Percentiles rank a stretch among this genome's conserved stretches.
These are phyloP conservation scores for Sonneratia caseolaris DNA, from an alignment of 345 rosid species.

Conservation along the genomic window DNA sequence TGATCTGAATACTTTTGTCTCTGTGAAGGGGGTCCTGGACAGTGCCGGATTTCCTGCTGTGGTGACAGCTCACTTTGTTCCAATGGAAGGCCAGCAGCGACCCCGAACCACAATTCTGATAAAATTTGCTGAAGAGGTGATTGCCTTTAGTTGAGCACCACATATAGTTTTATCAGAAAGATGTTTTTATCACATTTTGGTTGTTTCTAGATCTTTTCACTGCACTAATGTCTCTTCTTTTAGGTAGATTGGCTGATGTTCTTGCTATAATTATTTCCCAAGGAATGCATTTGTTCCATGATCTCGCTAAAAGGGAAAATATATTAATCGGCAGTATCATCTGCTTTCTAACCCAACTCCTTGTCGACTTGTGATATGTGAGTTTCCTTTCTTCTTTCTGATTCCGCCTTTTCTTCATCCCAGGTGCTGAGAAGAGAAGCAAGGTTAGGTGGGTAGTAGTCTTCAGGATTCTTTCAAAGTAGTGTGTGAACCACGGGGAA, in stretches of 20 bases:
- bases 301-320: not conserved
- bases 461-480: not conserved
- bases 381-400: not conserved
- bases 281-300: not conserved
- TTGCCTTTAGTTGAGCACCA: not conserved
- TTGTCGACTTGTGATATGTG: not conserved
- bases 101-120: constrained; percentile 96
- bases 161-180: not conserved
- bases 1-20: constrained; percentile 2
- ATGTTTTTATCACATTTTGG: not conserved
- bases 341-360: not conserved
- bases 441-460: constrained; percentile 5
- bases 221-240: not conserved
- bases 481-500: not conserved
- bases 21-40: constrained; percentile 79
- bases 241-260: not conserved
- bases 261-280: not conserved
- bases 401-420: not conserved
- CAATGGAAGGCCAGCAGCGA: constrained; percentile 93
- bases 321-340: not conserved
- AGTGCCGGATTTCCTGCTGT: constrained; percentile 91
- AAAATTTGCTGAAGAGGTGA: constrained; percentile 95
- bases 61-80: constrained; percentile 97
- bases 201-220: not conserved
- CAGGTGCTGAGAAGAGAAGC: constrained; percentile 10